phyloP scores from a whole-genome alignment of 768 basidiomycete genomes.

The Mycena galericulata region DNA sequence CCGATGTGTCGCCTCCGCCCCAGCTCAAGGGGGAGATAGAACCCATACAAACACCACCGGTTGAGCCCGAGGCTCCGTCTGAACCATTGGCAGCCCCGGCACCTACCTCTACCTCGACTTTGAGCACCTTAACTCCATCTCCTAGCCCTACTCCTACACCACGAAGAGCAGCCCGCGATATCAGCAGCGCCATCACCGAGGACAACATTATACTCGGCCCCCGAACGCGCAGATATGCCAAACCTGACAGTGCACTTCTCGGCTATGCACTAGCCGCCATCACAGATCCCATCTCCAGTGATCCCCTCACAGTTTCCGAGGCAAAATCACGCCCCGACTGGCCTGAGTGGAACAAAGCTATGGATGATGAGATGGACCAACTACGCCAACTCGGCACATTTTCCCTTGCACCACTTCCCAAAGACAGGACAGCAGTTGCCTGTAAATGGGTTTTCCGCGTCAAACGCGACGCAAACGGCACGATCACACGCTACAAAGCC shows the following conservation, averaged over 20 bases:
- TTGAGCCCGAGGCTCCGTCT: slow-evolving; percentile 11
- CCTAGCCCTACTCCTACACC: background rate
- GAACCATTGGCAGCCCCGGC: background rate
- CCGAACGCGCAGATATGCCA: background rate
- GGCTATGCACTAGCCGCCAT: slow-evolving; percentile 30
- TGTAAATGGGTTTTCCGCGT: slow-evolving; percentile 44
- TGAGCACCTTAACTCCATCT: background rate
- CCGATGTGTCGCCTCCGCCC: slow-evolving; percentile 4
- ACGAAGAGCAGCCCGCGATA: slow-evolving; percentile 2
- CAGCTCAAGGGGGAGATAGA: slow-evolving; percentile 18
- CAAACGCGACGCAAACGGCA: slow-evolving; percentile 46
- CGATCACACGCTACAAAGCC: slow-evolving; percentile 43
- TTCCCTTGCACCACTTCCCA: slow-evolving; percentile 29
- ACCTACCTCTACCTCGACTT: background rate
- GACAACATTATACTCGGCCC: slow-evolving; percentile 7
- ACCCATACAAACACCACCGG: background rate
- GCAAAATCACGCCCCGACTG: slow-evolving; percentile 14
- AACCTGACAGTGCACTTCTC: background rate
- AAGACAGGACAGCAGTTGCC: slow-evolving; percentile 25
- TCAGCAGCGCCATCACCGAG: slow-evolving; percentile 8
- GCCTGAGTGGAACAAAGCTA: slow-evolving; percentile 14
- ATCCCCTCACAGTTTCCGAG: slow-evolving; percentile 17
- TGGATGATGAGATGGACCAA: slow-evolving; percentile 12
- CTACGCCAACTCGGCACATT: slow-evolving; percentile 24
- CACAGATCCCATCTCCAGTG: slow-evolving; percentile 9